Base-by-base conservation (phyloP, 495 filamentous ascomycete species). In the Aspergillus taichungensis region DNA sequence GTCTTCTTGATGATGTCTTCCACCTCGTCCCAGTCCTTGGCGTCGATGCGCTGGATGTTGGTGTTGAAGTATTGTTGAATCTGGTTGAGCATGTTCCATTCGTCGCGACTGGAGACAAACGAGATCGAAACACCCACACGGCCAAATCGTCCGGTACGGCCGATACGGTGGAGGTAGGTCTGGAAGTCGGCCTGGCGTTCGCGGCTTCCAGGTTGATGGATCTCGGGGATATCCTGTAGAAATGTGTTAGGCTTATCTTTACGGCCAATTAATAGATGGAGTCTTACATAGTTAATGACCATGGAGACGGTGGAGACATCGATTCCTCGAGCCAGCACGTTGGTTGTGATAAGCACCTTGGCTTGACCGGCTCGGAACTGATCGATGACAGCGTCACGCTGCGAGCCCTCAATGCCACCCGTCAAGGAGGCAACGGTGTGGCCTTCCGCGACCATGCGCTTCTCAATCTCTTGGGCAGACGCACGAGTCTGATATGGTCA, bases 321-420 rank as follows among this genome's bases (percentile, higher is more conserved):
- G 49, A 99, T 96, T 54, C 94, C 94, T 56, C 94, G 87, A 6
- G 94, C 85, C 40, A 99, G 78, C 32, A 99, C 91, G 59, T 99
- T 97, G 53, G 94, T 99, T 0, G 94, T 91, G 57, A 97, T 96
- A 46, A 99, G 82, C n/a, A 99, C 92, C 72, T 97, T 99, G 42
- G 87, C 85, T 24, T 78, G 71, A 40, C 90, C 89, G 13, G 61
- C 74, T 47, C 92, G 84, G 81, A 97, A 99, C 9, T 82, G 67
- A 54, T 95, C 85, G 48, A 99, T 85, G 49, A 97, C 78, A 0
- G 68, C 60, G 56, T 99, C 94, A 62, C 94, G 86, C 50, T 88
- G 79, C 6, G 66, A 68, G 12, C 88, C 91, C 51, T 95, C 86
- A 41, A 88, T 79, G 39, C 80, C 89, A 61, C 87, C 87, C 45